These are phyloP conservation scores for Ustilago cynodontis DNA, from an alignment of 1,284 basidiomycete species.

Conservation along the genomic window DNA sequence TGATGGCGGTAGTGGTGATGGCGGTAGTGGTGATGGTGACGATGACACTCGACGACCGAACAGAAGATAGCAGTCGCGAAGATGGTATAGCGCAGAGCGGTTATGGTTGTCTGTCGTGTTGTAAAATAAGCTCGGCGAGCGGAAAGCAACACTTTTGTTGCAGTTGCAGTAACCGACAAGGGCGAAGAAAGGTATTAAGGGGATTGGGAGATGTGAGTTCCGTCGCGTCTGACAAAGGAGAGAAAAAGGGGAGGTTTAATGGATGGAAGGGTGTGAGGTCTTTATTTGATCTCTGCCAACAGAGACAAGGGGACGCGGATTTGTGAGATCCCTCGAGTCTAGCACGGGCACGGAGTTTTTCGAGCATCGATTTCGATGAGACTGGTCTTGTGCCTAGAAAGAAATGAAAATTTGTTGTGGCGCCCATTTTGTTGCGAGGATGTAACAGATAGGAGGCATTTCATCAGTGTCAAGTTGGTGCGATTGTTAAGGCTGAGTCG, in stretches of 20 bases:
- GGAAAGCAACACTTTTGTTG: slow-evolving; percentile 1
- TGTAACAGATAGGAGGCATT: background rate
- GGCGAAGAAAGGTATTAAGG: background rate
- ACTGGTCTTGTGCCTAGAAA: slow-evolving; percentile 9
- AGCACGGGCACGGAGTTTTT: slow-evolving; percentile 51
- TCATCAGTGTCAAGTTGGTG: background rate
- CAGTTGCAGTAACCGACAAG: background rate
- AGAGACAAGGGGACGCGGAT: background rate
- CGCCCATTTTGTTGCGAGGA: slow-evolving; percentile 19
- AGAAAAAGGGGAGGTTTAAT: slow-evolving; percentile 5
- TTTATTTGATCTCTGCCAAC: background rate
- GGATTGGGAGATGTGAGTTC: slow-evolving; percentile 13
- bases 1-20: no score
- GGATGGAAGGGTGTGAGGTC: slow-evolving; percentile 26
- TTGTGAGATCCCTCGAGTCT: slow-evolving; percentile 37
- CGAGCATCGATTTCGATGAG: no score
- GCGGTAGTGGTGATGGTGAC: no score
- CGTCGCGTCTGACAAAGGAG: slow-evolving; percentile 11
- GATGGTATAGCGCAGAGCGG: background rate
- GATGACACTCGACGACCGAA: background rate
- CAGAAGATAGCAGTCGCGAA: background rate
- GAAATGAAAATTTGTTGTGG: slow-evolving; percentile 13
- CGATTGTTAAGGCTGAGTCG: slow-evolving; percentile 2
- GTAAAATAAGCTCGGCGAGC: background rate
- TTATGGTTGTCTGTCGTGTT: background rate